A percentile compares a stretch with the other conserved stretches of the same genome.
phyloP scores from a whole-genome alignment of 306 rosid genomes.

The Carpinus fangiana region DNA sequence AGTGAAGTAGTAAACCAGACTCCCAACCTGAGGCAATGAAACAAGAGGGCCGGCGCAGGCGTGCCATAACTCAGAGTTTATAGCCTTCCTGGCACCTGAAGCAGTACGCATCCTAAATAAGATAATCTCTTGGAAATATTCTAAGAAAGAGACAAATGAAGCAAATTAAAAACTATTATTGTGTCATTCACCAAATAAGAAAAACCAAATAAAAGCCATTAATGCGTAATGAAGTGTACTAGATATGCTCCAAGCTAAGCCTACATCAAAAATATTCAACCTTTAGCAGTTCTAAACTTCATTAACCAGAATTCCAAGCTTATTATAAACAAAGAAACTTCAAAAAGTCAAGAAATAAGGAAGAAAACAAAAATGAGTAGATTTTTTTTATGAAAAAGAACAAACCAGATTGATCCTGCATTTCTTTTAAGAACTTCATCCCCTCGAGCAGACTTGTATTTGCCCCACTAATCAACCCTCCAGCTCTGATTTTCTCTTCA shows the following conservation, averaged over 20 bases:
- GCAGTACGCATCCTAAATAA: not conserved
- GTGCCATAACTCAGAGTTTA: slow-evolving; percentile 94
- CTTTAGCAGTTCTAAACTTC: not conserved
- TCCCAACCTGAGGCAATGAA: slow-evolving; percentile 79
- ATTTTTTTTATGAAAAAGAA: not conserved
- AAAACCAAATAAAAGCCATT: not conserved
- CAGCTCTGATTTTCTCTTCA: slow-evolving; percentile 64
- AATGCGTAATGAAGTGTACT: not conserved
- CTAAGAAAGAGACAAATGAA: not conserved
- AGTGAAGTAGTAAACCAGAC: slow-evolving; percentile 88
- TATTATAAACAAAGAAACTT: not conserved
- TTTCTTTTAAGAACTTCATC: slow-evolving; percentile 83
- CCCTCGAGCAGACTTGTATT: slow-evolving; percentile 64
- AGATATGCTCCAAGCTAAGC: not conserved
- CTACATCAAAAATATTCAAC: not conserved
- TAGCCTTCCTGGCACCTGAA: slow-evolving; percentile 69
- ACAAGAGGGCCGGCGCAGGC: slow-evolving; percentile 99
- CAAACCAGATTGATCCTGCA: slow-evolving; percentile 88
- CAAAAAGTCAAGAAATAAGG: too few relatives aligned
- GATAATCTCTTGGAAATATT: not conserved
- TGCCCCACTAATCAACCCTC: slow-evolving; percentile 45
- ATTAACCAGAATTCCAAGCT: not conserved
- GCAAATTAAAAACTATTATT: not conserved
- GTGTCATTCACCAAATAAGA: not conserved
- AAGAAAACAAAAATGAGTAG: not conserved